Percentiles rank a stretch among this genome's conserved stretches.
These are phyloP conservation scores for Emmonsiellopsis sp. DNA, from an alignment of 2,329 filamentous ascomycete genomes.

Conservation along the genomic window DNA sequence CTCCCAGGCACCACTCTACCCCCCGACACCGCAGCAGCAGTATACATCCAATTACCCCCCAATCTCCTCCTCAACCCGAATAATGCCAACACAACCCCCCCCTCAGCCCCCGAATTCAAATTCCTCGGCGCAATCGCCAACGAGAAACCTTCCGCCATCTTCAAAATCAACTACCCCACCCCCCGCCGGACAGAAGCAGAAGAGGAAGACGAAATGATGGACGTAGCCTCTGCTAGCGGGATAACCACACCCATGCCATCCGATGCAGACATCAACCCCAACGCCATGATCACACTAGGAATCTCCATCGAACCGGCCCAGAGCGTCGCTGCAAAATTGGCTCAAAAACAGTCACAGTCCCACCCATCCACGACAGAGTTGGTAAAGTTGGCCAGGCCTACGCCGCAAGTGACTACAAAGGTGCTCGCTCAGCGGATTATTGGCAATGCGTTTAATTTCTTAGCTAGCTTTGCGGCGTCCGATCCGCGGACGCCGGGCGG, in stretches of 20 bases:
- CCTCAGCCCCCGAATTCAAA: conserved; percentile 49
- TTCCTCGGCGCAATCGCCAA: conserved; percentile 84
- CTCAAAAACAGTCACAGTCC: conserved; percentile 20
- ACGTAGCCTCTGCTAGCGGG: conserved; percentile 30
- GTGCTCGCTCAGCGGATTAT: conserved; percentile 88
- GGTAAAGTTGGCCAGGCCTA: conserved; percentile 1
- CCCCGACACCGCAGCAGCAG: conserved; percentile 67
- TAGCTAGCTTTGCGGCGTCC: conserved; percentile 72
- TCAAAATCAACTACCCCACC: conserved; percentile 52
- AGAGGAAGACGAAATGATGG: conserved; percentile 37
- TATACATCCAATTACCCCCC: conserved; percentile 69
- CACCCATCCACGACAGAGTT: conserved; percentile 9
- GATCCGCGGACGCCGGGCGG: conserved; percentile 41
- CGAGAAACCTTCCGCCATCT: conserved; percentile 86
- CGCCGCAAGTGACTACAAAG: conserved; percentile 50
- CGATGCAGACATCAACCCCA: conserved; percentile 16
- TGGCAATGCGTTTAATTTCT: conserved; percentile 92
- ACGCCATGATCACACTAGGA: conserved; percentile 60
- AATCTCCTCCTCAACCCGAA: conserved; percentile 26
- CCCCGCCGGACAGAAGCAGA: conserved; percentile 20
- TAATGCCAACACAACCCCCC: conserved; percentile 21
- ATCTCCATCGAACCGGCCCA: conserved; percentile 70
- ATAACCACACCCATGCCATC: conserved; percentile 13
- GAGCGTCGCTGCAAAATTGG: conserved; percentile 61
- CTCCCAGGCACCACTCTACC: conserved; percentile 70